Evolutionary conservation across 129 eudicot genomes (phyloP), one percentile per base, ranked within the genome.

Genomic region (Rutidosis leptorrhynchoides): DNA sequence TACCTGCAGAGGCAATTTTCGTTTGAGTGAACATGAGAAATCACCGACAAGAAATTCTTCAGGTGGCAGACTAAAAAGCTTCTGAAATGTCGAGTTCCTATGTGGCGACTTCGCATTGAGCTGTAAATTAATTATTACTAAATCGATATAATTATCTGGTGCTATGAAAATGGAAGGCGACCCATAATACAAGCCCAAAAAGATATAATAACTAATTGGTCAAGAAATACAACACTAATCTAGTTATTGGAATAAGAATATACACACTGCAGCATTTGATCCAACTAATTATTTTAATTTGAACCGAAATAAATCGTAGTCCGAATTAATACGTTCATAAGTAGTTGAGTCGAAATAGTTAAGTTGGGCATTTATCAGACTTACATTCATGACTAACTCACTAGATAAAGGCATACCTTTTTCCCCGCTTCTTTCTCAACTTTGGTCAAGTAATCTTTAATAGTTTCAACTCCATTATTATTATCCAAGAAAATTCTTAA

Each of bases 351-450:
- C 42, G 42, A 35, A 35, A 35, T 35, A 30, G 26, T 4, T n/a
- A 17, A 15, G 7, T 11, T 14, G 7, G 7, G 5, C 5, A 17
- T 69, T 58, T 11, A 5, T n/a, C 45, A 58, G 48, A 59, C 22
- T 32, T 48, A 16, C 2, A 68, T 48, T 64, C 33, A 40, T 21
- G 15, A 29, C 24, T 40, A 29, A 57, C 40, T 37, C 9, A 27
- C 16, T 37, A 66, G 68, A 64, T 25, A 28, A 15, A 17, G 1
- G 1, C 32, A 35, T 70, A 93, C 99, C 96, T 89, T 93, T 67
- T 89, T 93, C 48, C 99, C 99, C 14, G 89, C 96, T 85, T 89
- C 99, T 77, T 84, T 93, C 73, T 93, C 99, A 62, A 93, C 83
- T 72, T 87, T 93, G 1, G 83, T 75, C 22, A 93, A 59, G 81